phyloP scores from a whole-genome alignment of 495 filamentous ascomycete species.

The Aspergillus conjunctus region DNA sequence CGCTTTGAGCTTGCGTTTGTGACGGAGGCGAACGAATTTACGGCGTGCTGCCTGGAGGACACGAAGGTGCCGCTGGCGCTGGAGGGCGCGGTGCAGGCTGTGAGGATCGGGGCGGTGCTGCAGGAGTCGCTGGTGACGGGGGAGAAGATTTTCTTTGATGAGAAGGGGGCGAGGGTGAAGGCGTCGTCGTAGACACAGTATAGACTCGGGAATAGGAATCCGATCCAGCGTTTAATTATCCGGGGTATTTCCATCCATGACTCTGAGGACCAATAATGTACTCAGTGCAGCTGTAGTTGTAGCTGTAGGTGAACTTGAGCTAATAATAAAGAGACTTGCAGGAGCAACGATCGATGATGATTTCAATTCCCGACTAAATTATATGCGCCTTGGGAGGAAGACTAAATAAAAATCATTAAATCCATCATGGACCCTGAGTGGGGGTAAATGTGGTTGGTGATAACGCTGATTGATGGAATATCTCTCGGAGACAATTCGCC shows the following conservation, averaged over 20 bases:
- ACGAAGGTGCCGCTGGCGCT: conserved; percentile 56
- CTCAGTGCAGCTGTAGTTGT: no score
- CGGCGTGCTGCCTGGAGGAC: conserved; percentile 54
- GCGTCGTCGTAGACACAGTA: no score
- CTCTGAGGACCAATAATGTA: no score
- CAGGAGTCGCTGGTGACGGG: conserved; percentile 59
- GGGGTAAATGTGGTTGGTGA: no score
- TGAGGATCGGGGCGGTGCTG: conserved; percentile 61
- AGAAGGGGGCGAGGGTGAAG: conserved; percentile 45
- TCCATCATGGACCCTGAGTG: no score
- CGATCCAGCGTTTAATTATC: no score
- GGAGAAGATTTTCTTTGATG: conserved; percentile 60
- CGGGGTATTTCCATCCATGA: no score
- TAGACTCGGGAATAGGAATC: no score
- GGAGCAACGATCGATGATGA: no score
- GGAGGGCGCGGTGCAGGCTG: conserved; percentile 57
- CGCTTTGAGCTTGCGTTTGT: conserved; percentile 66
- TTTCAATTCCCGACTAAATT: background rate
- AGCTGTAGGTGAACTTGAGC: no score
- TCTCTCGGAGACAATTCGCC: background rate
- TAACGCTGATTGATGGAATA: conserved; percentile 7
- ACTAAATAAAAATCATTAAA: background rate
- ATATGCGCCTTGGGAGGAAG: background rate
- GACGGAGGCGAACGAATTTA: conserved; percentile 63
- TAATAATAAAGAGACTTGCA: no score